phyloP scores from a whole-genome alignment of 2,329 filamentous ascomycete species.

The Aspergillus candidus region DNA sequence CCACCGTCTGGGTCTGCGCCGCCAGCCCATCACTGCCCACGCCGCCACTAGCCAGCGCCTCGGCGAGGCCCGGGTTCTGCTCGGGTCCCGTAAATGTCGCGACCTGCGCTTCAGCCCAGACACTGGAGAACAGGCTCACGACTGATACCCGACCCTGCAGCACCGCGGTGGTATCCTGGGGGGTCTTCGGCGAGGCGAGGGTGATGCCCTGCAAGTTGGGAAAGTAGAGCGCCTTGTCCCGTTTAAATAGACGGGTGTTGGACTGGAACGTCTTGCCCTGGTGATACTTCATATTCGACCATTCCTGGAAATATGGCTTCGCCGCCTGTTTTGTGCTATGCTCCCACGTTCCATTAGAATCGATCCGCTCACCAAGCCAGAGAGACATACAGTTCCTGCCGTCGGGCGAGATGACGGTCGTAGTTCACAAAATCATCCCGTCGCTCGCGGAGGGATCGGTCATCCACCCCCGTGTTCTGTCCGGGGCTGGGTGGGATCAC shows the following conservation, averaged over 20 bases:
- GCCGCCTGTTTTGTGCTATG: conserved; percentile 67
- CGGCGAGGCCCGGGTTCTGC: conserved; percentile 64
- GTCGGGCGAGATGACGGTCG: conserved; percentile 71
- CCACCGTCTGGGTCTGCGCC: conserved; percentile 65
- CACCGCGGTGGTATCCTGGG: conserved; percentile 66
- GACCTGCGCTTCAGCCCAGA: conserved; percentile 80
- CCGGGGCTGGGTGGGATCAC: conserved; percentile 64
- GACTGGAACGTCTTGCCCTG: conserved; percentile 89
- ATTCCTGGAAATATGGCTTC: conserved; percentile 93
- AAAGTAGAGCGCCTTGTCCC: conserved; percentile 80
- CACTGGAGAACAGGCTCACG: conserved; percentile 72
- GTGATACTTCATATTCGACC: conserved; percentile 73
- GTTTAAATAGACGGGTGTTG: conserved; percentile 73
- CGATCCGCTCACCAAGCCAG: too few relatives aligned
- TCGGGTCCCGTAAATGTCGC: conserved; percentile 61
- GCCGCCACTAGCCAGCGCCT: conserved; percentile 50
- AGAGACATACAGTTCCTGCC: conserved; percentile 61
- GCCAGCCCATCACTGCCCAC: too few relatives aligned
- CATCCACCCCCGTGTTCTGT: conserved; percentile 75
- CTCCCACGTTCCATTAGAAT: too few relatives aligned
- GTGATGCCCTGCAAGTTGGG: conserved; percentile 84
- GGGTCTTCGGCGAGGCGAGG: conserved; percentile 53
- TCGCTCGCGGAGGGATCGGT: conserved; percentile 59
- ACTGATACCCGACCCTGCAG: conserved; percentile 69
- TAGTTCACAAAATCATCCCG: conserved; percentile 77